Base-by-base conservation (phyloP, 1,284 basidiomycete species). In the Moesziomyces sp. region DNA sequence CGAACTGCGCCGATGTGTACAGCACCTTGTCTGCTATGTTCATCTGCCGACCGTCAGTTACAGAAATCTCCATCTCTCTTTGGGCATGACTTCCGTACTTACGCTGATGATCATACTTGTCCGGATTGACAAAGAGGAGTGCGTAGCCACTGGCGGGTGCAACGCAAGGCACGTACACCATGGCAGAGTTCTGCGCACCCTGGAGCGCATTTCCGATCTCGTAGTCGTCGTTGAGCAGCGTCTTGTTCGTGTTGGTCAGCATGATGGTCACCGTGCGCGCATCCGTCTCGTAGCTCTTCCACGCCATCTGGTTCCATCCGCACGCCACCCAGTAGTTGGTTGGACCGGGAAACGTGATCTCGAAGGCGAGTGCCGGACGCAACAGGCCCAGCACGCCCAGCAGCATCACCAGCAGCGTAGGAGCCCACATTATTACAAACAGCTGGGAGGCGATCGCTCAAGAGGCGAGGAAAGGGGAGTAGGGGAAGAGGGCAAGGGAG, bases 321-420 rank as follows among this genome's bases (percentile, higher is more conserved):
- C 71, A 74, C 3, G 71, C 61, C 21, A 74, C 71, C 71, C 71
- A 74, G 62, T 74, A 69, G 46, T 65, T 40, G 16, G 71, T 35
- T 4, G 66, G 42, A n/a, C 28, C 23, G 23, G 71, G 71, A 40
- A 74, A 69, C 24, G 55, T 59, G 33, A 74, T 14, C 3, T 74
- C 52, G 23, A 58, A 65, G 0, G 46, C 51, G 0, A 33, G 26
- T 16, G 44, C 40, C 4, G 46, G 13, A 14, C 33, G 18, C 21
- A 26, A n/a, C n/a, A 52, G 1, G 23, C 38, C 45, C 10, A 58
- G 44, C 19, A 19, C 24, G 9, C 21, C 49, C 19, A 47, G 5
- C 9, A 50, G 16, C 8, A 14, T 23, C 38, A 46, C 18, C 21
- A 54, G 44, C 38, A 14, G 35, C 35, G 35, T 38, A 14, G 35